Base-by-base conservation (phyloP, 352 stramenopile genomes). In the Phytopythium montanum region DNA sequence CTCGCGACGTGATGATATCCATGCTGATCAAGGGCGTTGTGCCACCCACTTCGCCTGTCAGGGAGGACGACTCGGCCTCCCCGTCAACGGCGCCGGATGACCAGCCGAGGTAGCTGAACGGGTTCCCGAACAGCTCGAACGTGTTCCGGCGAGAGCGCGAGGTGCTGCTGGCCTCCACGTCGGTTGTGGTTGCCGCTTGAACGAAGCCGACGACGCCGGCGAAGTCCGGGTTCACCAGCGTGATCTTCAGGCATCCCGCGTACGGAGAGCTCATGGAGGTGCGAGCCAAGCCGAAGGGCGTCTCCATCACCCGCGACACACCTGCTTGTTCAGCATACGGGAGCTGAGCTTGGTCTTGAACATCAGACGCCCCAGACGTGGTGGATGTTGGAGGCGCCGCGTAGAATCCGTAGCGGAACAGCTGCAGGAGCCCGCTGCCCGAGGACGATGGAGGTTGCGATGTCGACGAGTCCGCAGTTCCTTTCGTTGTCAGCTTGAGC, bases 31-130 rank as follows among this genome's bases (percentile, higher is more conserved):
- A 16, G 6, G 25, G 16, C 9, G 41, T 21, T n/a, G 41, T 36
- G 38, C 56, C 52, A 13, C 56, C 46, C n/a, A 36, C 36, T 29
- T 57, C 52, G 21, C 57, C 46, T 12, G 63, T 62, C 12, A 69
- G 34, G 26, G 46, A 12, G n/a, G 25, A 23, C 29, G 28, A 41
- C 16, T 16, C 16, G 25, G 41, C 54, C 41, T 66, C 31, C 18
- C 46, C 62, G 26, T 59, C 60, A 1, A 36, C 54, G 9, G 61
- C 68, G 45, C 67, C 64, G 36, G 70, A 74, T 42, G 65, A 66
- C 61, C 71, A 73, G 25, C 75, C 71, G 25, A 93, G 64, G 59
- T 93, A 91, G 51, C 69, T 88, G 41, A 90, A 86, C 28, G 82
- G 78, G 34, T 83, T 87, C 9, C 76, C 83, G 16, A 93, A 64